Base-by-base conservation (phyloP, 2,329 filamentous ascomycete species). In the Penicillium sp. region DNA sequence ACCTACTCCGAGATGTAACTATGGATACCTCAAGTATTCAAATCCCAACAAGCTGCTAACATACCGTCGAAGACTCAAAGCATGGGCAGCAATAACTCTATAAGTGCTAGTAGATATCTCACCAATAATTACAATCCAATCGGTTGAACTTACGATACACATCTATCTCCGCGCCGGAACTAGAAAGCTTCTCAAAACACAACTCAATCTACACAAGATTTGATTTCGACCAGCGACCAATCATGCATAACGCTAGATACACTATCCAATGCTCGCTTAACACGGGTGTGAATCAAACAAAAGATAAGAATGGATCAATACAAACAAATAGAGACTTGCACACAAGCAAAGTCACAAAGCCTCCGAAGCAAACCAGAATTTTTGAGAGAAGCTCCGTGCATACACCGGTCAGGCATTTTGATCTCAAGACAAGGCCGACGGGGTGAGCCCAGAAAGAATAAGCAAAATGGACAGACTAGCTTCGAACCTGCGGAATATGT, bases 401-500 rank as follows among this genome's bases (percentile, higher is more conserved):
- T 50, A 53, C 55, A 54, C 33, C 18, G 31, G n/a, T 40, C 13
- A 58, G 55, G 33, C 33, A 43, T 43, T 35, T 44, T 44, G 44
- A 27, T 10, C 51, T 18, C 36, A 33, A 33, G 36, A 35, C 49
- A 11, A 39, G 19, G 19, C 14, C 10, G 4, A 39, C 35, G 3
- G 4, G 13, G 35, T 24, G 6, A 37, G 35, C 31, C 31, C 18
- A 40, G 46, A 16, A 22, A 47, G 41, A 24, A 40, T 16, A 40
- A 19, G 35, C 31, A 47, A 46, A 60, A 56, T 44, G 50, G 53
- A 60, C 44, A 54, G 60, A 73, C 63, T 73, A 73, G 55, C 70
- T 74, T 73, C 67, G 69, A 67, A 67, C 72, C 69, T 72, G 72
- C 71, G 69, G 69, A 64, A 70, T 69, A 68, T 60, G 58, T 58